phyloP scores from a whole-genome alignment of 2,329 filamentous ascomycete genomes.

The Seiridium unicorne region DNA sequence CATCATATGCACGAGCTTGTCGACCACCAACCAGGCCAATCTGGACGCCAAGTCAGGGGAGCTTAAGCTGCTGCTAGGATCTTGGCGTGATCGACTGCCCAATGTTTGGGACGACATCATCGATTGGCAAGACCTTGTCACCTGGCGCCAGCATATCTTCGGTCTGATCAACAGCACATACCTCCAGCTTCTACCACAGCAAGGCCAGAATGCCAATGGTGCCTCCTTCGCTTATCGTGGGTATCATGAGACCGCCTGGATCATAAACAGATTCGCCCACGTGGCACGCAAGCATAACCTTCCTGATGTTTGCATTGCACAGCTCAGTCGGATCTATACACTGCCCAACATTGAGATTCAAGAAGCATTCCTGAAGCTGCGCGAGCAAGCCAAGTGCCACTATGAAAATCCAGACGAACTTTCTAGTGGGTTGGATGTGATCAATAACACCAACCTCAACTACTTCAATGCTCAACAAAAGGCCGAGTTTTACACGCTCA shows the following conservation, averaged over 20 bases:
- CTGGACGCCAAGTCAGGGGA: constrained; percentile 94
- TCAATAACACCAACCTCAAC: constrained; percentile 99
- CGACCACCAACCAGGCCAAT: constrained; percentile 79
- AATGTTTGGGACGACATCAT: constrained; percentile 99
- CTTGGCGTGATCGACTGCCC: constrained; percentile 91
- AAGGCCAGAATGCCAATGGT: constrained; percentile 78
- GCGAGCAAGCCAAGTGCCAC: constrained; percentile 98
- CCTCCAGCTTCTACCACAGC: constrained; percentile 76
- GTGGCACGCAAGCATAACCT: constrained; percentile 96
- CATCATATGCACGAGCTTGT: constrained; percentile 89
- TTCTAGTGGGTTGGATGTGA: constrained; percentile 90
- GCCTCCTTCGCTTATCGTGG: constrained; percentile 96
- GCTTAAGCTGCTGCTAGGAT: constrained; percentile 87
- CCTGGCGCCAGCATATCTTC: constrained; percentile 99
- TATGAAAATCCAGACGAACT: constrained; percentile 95
- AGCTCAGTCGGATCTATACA: constrained; percentile 96
- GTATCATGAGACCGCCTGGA: constrained; percentile 99
- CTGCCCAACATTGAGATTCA: constrained; percentile 99
- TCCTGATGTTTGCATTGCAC: constrained; percentile 94
- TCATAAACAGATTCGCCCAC: constrained; percentile 98
- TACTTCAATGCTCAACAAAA: constrained; percentile 97
- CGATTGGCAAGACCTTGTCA: constrained; percentile 98
- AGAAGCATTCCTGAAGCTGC: constrained; percentile 94
- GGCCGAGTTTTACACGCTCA: constrained; percentile 97
- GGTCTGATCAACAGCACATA: constrained; percentile 95